Percentiles rank a stretch among this genome's conserved stretches.
Evolutionary conservation across 805 yeast genomes (phyloP).

Genomic region (Dipodascopsis tothii): DNA sequence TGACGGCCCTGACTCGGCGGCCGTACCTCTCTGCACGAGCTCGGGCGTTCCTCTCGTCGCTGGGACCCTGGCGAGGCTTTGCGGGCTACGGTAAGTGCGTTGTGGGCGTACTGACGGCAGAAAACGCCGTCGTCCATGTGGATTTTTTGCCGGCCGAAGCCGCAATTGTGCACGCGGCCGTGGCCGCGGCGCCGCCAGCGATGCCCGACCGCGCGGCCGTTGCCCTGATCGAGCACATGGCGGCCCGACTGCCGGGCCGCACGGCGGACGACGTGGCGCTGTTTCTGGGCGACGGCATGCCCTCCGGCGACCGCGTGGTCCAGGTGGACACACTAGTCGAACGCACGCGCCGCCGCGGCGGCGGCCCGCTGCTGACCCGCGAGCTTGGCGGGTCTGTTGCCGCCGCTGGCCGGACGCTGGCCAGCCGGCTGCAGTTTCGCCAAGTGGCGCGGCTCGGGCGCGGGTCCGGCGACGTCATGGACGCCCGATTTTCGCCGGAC

Average conservation of each 20-base stretch:
- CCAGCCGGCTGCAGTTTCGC: background rate
- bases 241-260: constrained; percentile 3
- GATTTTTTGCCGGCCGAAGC: constrained; percentile 1
- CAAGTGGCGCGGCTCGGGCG: background rate
- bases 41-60: background rate
- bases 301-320: background rate
- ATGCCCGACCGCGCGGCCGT: background rate
- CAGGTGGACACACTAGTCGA: too few relatives aligned
- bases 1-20: background rate
- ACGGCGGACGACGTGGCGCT: constrained; percentile 1
- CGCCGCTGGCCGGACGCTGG: background rate
- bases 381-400: background rate
- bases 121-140: background rate
- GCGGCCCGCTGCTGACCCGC: background rate
- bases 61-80: constrained; percentile 3
- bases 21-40: constrained; percentile 3
- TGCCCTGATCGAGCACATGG: background rate
- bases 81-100: background rate
- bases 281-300: constrained; percentile 5
- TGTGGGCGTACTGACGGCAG: background rate
- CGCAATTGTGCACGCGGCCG: background rate
- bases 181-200: background rate
- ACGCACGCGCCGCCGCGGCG: background rate
- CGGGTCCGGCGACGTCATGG: constrained; percentile 7
- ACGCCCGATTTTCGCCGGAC: constrained; percentile 3